Evolutionary conservation across 2,329 filamentous ascomycete species (phyloP), one percentile per base, ranked within the genome.

Genomic region (Ophiocordyceps camponoti-saundersi): DNA sequence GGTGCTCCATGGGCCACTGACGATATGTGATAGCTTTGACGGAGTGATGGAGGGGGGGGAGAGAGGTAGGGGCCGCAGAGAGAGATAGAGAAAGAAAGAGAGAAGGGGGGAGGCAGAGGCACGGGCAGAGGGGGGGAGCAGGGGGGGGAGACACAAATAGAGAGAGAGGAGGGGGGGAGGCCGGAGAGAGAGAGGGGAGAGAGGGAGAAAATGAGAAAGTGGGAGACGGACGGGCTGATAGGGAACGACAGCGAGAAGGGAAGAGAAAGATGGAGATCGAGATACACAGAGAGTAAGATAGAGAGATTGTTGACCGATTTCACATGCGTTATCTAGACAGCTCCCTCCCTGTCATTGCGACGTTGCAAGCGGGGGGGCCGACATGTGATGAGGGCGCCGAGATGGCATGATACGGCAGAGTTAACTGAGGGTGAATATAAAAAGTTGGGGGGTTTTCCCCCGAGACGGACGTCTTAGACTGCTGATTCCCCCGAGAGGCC

Each of bases 221-320:
- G n/a, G 7, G 39, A 13, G 8, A 32, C 5, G 16, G 15, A 67
- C 67, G 44, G 10, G 53, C 46, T 20, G 42, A 22, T 6, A 22
- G 10, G 21, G 42, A 18, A 4, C 13, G 16, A 23, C 8, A 22
- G 42, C 1, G 23, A 21, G 10, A 18, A 20, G 15, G 40, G 40
- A 12, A 22, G 20, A 29, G 26, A 29, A 29, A 6, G 26, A 29
- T 29, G 26, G 26, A 29, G 26, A 29, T 29, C 26, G 3, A 29
- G 22, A n/a, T 15, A 34, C 13, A 34, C 13, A 34, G 13, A 34
- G 32, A 34, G 32, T 3, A 20, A 40, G 36, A 21, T 6, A 40
- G 11, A 40, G n/a, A 40, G 36, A 40, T 20, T 18, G 11, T 20
- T 18, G 36, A 20, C n/a, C 36, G 36, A 18, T 40, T 40, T 40